Evolutionary conservation across 208 protist genomes (phyloP).

Genomic region (Trichomonas gallinae): DNA sequence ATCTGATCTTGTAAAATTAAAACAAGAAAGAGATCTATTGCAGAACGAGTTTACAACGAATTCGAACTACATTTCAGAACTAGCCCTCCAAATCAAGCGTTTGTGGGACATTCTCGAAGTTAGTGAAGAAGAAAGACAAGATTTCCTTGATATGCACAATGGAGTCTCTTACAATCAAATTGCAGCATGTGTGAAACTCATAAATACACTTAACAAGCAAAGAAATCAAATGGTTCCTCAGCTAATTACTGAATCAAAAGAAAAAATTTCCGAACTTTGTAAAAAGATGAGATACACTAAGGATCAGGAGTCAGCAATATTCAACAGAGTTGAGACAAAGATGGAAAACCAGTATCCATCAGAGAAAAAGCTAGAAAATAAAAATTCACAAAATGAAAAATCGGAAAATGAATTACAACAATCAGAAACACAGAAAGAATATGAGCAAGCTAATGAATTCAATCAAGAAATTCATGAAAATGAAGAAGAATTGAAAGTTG

Average conservation of each 20-base stretch:
- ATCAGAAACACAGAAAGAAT: not conserved
- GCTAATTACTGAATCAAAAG: not conserved
- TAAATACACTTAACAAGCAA: not conserved
- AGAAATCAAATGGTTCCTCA: not conserved
- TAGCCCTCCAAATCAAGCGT: not conserved
- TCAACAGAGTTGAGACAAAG: not conserved
- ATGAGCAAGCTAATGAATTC: not conserved
- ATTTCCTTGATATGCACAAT: not conserved
- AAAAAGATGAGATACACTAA: not conserved
- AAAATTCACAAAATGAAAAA: not conserved
- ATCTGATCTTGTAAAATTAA: not conserved
- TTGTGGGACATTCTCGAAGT: not conserved
- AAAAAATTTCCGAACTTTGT: not conserved
- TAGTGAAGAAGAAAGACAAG: not conserved
- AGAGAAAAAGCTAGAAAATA: not conserved
- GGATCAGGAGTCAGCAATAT: not conserved
- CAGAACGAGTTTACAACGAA: not conserved
- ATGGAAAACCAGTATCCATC: not conserved
- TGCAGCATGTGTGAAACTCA: not conserved
- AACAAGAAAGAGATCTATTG: not conserved
- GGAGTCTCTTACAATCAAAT: not conserved
- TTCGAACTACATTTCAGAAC: not conserved
- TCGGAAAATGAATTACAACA: not conserved
- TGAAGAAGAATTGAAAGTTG: not conserved
- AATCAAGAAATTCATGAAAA: not conserved